Evolutionary conservation across 1,284 basidiomycete genomes (phyloP).

Genomic region (Malassezia yamatoensis): DNA sequence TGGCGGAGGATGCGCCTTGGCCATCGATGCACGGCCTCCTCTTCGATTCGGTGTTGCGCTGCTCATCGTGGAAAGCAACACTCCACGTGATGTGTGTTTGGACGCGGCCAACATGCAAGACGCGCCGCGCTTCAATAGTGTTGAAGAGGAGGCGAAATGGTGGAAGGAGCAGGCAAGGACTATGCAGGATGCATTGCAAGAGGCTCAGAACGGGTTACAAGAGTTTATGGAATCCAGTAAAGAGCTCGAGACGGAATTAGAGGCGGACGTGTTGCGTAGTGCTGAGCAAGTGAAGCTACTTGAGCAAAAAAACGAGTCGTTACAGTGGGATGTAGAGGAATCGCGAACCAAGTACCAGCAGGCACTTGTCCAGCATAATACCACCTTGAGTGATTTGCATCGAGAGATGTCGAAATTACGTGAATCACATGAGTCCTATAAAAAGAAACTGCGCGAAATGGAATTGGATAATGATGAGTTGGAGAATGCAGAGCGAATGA

Average conservation of each 20-base stretch:
- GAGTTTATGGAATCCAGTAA: slow-evolving; percentile 43
- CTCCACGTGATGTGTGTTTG: slow-evolving; percentile 7
- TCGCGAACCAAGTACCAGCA: slow-evolving; percentile 44
- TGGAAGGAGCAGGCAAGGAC: slow-evolving; percentile 37
- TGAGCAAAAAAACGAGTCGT: slow-evolving; percentile 28
- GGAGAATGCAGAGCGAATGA: slow-evolving; percentile 54
- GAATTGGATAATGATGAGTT: slow-evolving; percentile 46
- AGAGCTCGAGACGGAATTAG: slow-evolving; percentile 44
- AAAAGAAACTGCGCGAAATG: slow-evolving; percentile 40
- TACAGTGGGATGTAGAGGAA: slow-evolving; percentile 35
- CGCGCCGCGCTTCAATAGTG: slow-evolving; percentile 22
- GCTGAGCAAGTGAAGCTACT: slow-evolving; percentile 27
- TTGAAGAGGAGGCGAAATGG: slow-evolving; percentile 33
- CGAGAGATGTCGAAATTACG: slow-evolving; percentile 30
- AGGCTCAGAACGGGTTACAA: slow-evolving; percentile 33
- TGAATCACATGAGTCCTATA: slow-evolving; percentile 41
- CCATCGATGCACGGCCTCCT: neutral
- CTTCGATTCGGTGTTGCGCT: neutral
- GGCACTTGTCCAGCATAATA: slow-evolving; percentile 37
- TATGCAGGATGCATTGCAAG: slow-evolving; percentile 35
- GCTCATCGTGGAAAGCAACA: slow-evolving; percentile 6
- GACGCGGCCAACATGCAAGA: slow-evolving; percentile 6
- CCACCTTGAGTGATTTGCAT: slow-evolving; percentile 30
- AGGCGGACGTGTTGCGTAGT: slow-evolving; percentile 32
- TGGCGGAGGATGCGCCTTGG: neutral